A percentile compares a stretch with the other conserved stretches of the same genome.
Evolutionary conservation across 208 protist genomes (phyloP).

Genomic region (Phytomonas sp.): DNA sequence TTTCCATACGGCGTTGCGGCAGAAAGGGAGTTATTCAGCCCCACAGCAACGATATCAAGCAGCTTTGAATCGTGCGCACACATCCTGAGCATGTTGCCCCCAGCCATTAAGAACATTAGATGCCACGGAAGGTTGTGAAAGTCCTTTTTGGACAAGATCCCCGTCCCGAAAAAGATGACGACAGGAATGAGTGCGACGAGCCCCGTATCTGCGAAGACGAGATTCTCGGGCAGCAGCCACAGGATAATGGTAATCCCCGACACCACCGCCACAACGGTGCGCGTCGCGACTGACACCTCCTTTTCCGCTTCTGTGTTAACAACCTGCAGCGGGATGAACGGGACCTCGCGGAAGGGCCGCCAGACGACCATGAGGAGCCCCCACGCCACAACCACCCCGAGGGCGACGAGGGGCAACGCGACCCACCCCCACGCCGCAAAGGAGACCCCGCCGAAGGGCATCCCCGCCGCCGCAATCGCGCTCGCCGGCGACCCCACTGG

Average conservation of each 20-base stretch:
- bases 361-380: conserved; percentile 73
- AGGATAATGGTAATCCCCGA: conserved; percentile 71
- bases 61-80: conserved; percentile 83
- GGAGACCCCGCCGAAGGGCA: conserved; percentile 65
- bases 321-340: conserved; percentile 80
- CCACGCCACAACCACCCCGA: conserved; percentile 62
- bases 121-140: conserved; percentile 92
- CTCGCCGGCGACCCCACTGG: conserved; percentile 93
- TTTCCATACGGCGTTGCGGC: conserved; percentile 53
- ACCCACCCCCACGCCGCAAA: conserved; percentile 82
- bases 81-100: conserved; percentile 90
- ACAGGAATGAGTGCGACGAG: conserved; percentile 90
- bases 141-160: conserved; percentile 87
- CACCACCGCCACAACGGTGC: conserved; percentile 61
- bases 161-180: conserved; percentile 89
- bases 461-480: conserved; percentile 79
- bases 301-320: conserved; percentile 48
- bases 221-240: conserved; percentile 74
- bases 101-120: conserved; percentile 89
- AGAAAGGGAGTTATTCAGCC: conserved; percentile 50
- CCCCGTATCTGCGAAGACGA: conserved; percentile 87
- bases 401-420: conserved; percentile 70
- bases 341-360: conserved; percentile 80
- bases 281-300: conserved; percentile 37
- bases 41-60: conserved; percentile 71